A percentile compares a stretch with the other conserved stretches of the same genome.
Conservation (phyloP, 2,329 filamentous ascomycete genomes). For the Aaosphaeria pasadenensis region DNA sequence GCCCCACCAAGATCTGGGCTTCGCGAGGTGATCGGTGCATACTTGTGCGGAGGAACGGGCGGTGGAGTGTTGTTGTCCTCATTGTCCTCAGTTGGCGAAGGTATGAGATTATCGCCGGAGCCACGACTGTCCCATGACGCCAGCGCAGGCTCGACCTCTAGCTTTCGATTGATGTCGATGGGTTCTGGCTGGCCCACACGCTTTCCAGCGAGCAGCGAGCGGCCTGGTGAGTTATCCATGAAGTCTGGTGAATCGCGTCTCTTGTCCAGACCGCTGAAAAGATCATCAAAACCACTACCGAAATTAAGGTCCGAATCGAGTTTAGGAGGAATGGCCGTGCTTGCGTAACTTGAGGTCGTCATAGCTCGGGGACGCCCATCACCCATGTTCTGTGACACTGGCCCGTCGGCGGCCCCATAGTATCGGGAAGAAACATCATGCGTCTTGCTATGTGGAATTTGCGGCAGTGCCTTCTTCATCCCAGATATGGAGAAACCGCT, state of each 20-base stretch:
- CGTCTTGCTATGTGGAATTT: slow-evolving; percentile 18
- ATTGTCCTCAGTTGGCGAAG: slow-evolving; percentile 33
- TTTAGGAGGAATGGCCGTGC: slow-evolving; percentile 51
- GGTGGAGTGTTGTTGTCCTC: slow-evolving; percentile 31
- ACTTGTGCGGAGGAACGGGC: slow-evolving; percentile 33
- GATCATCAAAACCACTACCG: slow-evolving; percentile 47
- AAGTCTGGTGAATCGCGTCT: slow-evolving; percentile 27
- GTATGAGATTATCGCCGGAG: slow-evolving; percentile 51
- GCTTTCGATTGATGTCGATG: slow-evolving; percentile 44
- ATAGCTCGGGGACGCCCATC: slow-evolving; percentile 34
- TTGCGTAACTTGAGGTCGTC: slow-evolving; percentile 49
- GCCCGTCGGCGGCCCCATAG: not conserved
- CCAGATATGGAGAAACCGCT: slow-evolving; percentile 16
- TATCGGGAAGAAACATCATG: not conserved
- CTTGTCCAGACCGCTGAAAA: slow-evolving; percentile 44
- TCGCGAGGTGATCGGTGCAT: slow-evolving; percentile 30
- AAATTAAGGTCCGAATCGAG: slow-evolving; percentile 41
- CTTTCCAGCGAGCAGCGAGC: slow-evolving; percentile 33
- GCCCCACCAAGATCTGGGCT: slow-evolving; percentile 26
- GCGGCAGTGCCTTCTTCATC: slow-evolving; percentile 27
- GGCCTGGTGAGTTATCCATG: slow-evolving; percentile 17
- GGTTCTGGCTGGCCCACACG: slow-evolving; percentile 39
- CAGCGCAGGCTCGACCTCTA: slow-evolving; percentile 47
- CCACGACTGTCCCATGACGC: slow-evolving; percentile 53
- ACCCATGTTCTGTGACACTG: too few relatives aligned